Conservation (phyloP, 192 early-diverging fungal species). For the Haplosporangium gracile region DNA sequence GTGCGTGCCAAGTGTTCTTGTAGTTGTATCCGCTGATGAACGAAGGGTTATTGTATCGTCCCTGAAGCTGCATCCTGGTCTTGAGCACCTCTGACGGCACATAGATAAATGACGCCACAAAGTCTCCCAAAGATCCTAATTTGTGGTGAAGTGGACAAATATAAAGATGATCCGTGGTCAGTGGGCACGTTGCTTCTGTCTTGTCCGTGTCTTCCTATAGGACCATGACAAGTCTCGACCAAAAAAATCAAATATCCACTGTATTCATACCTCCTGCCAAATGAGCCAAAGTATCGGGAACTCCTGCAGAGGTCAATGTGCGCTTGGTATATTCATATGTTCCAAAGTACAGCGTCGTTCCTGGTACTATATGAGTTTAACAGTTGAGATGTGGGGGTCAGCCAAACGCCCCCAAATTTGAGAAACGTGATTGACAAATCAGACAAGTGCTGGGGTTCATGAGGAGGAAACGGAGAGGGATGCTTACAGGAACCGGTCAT, state of each 20-base stretch:
- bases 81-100: constrained; percentile 78
- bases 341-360: constrained; percentile 69
- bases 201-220: not conserved
- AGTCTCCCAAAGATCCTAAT: constrained; percentile 64
- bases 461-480: not conserved
- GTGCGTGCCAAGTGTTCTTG: constrained; percentile 72
- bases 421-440: not conserved
- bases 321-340: constrained; percentile 72
- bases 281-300: constrained; percentile 67
- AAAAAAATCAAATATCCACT: not conserved
- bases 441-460: too few relatives aligned
- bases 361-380: constrained; percentile 58
- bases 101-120: constrained; percentile 68
- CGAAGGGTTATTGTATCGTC: constrained; percentile 76
- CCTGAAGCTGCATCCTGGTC: constrained; percentile 85
- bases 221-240: not conserved
- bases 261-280: constrained; percentile 59
- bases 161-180: not conserved
- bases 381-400: not conserved
- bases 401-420: not conserved
- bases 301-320: constrained; percentile 60
- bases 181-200: not conserved
- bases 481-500: constrained; percentile 62
- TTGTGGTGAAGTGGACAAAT: not conserved
- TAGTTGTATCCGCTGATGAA: constrained; percentile 80